A percentile compares a stretch with the other conserved stretches of the same genome.
phyloP scores from a whole-genome alignment of 2,329 filamentous ascomycete genomes.

The Zopfia rhizophila region DNA sequence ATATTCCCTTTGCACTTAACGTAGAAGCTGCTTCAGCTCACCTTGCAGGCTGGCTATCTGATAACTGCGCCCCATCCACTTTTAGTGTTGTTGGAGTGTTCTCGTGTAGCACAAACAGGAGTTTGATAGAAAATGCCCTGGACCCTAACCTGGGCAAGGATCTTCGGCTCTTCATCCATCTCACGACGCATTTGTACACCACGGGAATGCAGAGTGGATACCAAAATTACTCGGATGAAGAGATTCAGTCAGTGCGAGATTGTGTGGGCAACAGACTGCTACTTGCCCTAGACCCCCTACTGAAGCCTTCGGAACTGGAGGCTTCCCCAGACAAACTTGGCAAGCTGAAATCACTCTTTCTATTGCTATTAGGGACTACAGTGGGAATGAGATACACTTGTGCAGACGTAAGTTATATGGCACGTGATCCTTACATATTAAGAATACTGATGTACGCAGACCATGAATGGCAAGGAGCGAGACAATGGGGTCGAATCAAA shows the following conservation, averaged over 20 bases:
- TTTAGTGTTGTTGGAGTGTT: conserved; percentile 29
- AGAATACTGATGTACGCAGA: conserved; percentile 9
- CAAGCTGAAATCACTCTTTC: conserved; percentile 25
- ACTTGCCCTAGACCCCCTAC: conserved; percentile 17
- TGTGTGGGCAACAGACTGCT: conserved; percentile 26
- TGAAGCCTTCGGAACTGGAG: conserved; percentile 26
- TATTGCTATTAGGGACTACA: conserved; percentile 26
- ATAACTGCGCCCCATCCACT: conserved; percentile 18
- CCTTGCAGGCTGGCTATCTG: conserved; percentile 26
- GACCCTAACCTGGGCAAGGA: conserved; percentile 23
- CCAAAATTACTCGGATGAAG: conserved; percentile 24
- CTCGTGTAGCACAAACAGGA: conserved; percentile 29
- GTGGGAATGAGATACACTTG: conserved; percentile 29
- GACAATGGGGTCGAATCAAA: conserved; percentile 16
- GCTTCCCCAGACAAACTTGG: conserved; percentile 24
- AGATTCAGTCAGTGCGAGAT: conserved; percentile 27
- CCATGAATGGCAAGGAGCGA: conserved; percentile 11
- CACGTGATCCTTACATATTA: no score
- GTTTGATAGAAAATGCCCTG: conserved; percentile 23
- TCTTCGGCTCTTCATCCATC: conserved; percentile 27
- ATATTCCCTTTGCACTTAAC: conserved; percentile 30
- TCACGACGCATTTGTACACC: conserved; percentile 28
- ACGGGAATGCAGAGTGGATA: conserved; percentile 28
- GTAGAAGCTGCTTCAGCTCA: conserved; percentile 29
- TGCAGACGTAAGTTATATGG: conserved; percentile 20